These are phyloP conservation scores for Penicillium corylophilum DNA, from an alignment of 2,329 filamentous ascomycete species.

Conservation along the genomic window DNA sequence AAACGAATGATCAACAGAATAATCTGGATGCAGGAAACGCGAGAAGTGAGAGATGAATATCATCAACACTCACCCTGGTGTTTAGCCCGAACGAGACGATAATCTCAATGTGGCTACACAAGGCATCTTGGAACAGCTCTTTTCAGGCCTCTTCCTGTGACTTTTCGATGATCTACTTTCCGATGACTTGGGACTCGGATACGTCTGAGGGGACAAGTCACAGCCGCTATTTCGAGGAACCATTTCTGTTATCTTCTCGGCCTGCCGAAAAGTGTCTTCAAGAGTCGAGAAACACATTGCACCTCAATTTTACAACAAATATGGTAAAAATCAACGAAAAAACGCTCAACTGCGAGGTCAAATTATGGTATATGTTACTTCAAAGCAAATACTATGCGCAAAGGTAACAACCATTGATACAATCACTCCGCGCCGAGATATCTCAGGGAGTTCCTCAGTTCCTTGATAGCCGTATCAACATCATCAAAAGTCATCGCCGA, in stretches of 20 bases:
- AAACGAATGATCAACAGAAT: neutral
- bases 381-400: neutral
- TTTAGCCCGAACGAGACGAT: no score
- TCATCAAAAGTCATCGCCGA: conserved; percentile 97
- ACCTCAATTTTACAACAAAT: neutral
- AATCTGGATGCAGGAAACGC: neutral
- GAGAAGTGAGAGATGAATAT: neutral
- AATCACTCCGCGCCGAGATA: conserved; percentile 59
- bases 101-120: no score
- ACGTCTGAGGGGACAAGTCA: no score
- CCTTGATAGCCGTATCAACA: conserved; percentile 81
- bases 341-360: neutral
- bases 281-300: neutral
- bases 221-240: no score
- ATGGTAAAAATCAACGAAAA: neutral
- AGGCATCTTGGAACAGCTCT: no score
- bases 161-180: no score
- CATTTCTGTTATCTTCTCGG: no score
- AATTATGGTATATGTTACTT: neutral
- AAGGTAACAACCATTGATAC: neutral
- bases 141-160: no score
- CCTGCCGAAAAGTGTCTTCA: neutral
- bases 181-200: no score
- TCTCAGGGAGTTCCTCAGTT: conserved; percentile 73
- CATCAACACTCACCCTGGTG: no score